phyloP scores from a whole-genome alignment of 1,284 basidiomycete genomes.

The Xerocomus minutiporus region DNA sequence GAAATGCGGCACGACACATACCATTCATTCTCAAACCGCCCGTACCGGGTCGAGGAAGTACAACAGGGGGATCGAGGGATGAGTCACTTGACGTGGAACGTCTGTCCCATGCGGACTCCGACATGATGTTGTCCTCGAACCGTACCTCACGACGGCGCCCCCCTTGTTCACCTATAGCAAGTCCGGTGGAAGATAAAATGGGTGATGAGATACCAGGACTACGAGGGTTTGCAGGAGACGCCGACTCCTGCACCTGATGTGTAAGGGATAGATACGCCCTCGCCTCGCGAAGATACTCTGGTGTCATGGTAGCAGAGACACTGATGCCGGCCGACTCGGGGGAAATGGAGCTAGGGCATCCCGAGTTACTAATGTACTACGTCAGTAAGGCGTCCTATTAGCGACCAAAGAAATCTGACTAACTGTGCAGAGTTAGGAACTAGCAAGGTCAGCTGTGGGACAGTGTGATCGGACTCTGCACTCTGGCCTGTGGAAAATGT shows the following conservation, averaged over 20 bases:
- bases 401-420: background rate
- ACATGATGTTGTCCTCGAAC: constrained; percentile 34
- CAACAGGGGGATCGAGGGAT: constrained; percentile 26
- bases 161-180: constrained; percentile 25
- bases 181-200: constrained; percentile 29
- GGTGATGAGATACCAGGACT: constrained; percentile 29
- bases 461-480: constrained; percentile 8
- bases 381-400: constrained; percentile 6
- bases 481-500: constrained; percentile 7
- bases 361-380: constrained; percentile 21
- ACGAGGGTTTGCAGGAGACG: constrained; percentile 8
- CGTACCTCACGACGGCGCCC: constrained; percentile 34
- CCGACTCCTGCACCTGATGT: constrained; percentile 14
- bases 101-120: constrained; percentile 31
- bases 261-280: constrained; percentile 32
- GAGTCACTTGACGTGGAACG: constrained; percentile 33
- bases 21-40: constrained; percentile 18
- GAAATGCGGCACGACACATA: constrained; percentile 1
- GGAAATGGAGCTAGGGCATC: constrained; percentile 32
- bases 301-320: constrained; percentile 31
- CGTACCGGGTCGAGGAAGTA: constrained; percentile 14
- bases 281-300: constrained; percentile 33
- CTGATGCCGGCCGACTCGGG: constrained; percentile 33
- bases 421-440: constrained; percentile 22
- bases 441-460: constrained; percentile 30